Evolutionary conservation across 768 basidiomycete genomes (phyloP).

Genomic region (Steccherinum ochraceum): DNA sequence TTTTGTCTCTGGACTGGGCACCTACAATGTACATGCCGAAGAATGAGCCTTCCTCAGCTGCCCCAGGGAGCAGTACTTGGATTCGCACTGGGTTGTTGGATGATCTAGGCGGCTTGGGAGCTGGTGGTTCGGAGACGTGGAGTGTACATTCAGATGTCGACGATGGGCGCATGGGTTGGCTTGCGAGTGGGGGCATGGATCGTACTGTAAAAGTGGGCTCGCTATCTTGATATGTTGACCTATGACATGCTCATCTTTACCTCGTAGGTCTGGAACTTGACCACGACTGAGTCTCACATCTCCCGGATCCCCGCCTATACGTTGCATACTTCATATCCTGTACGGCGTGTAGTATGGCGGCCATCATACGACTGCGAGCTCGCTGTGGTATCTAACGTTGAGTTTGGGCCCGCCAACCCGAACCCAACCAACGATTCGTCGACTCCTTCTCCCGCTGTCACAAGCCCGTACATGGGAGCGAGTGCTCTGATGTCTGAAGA

Average conservation of each 20-base stretch:
- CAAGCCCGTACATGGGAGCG: constrained; percentile 15
- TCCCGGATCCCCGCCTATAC: constrained; percentile 61
- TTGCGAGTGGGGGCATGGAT: constrained; percentile 76
- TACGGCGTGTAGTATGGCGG: constrained; percentile 71
- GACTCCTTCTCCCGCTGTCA: constrained; percentile 6
- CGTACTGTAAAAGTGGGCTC: constrained; percentile 62
- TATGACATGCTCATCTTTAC: background rate
- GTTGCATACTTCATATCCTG: constrained; percentile 68
- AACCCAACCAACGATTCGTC: constrained; percentile 7
- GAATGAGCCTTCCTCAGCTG: constrained; percentile 1
- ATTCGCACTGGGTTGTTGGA: constrained; percentile 17
- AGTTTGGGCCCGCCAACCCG: constrained; percentile 33
- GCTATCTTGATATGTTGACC: too few relatives aligned
- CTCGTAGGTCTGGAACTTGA: constrained; percentile 66
- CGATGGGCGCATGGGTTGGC: constrained; percentile 49
- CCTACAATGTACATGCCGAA: constrained; percentile 21
- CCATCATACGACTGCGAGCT: constrained; percentile 73
- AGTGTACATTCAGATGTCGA: constrained; percentile 11
- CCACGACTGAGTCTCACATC: constrained; percentile 40
- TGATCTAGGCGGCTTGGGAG: constrained; percentile 9
- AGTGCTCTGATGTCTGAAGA: constrained; percentile 6
- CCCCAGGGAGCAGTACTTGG: constrained; percentile 11
- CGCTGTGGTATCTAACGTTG: constrained; percentile 63
- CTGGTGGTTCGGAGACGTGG: background rate
- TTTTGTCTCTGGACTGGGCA: constrained; percentile 73